Base-by-base conservation (phyloP, 2,329 filamentous ascomycete genomes). In the Meredithiella fracta region DNA sequence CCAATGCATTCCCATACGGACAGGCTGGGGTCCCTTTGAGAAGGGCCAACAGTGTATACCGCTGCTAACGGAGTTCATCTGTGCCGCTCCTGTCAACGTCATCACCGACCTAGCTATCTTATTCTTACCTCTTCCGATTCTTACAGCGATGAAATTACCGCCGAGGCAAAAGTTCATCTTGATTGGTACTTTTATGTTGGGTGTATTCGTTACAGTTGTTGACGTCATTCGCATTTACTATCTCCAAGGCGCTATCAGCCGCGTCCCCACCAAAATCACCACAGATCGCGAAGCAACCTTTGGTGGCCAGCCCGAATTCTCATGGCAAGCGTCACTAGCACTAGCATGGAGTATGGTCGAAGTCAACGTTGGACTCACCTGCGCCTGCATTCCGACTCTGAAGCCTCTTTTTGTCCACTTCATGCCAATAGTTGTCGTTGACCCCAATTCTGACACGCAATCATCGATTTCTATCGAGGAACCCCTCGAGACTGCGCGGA, bases 291-390 rank as follows among this genome's bases (percentile, higher is more conserved):
- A 66, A 7, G 67, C 71, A 9, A 68, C 70, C 5, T 79, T 80
- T 54, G 77, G 77, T 6, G 71, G 71, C 47, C 73, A 73, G 47
- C 63, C 67, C 1, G 71, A 80, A 58, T 81, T 80, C 62, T 70
- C 76, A 55, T 86, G 80, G 82, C 89, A 91, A 64, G 86, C 86
- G 0, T 87, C 86, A 0, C 70, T 89, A 3, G 86, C 87, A 0
- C 83, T 94, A 64, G 91, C 95, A 86, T 97, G 90, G 91, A 91
- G 86, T 15, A 85, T 84, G 11, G 81, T 96, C 55, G 90, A 96
- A 67, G 88, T 95, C 64, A 92, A 94, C 61, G 74, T 94, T 1
- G 90, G 88, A 17, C 89, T 96, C 62, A 83, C 89, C 60, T 94
- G 87, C 64, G 90, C 85, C 44, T 95, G 89, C 63, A 85, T 96